Percentiles rank a stretch among this genome's conserved stretches.
Conservation (phyloP, 805 yeast species). For the Saturnispora ahearnii region DNA sequence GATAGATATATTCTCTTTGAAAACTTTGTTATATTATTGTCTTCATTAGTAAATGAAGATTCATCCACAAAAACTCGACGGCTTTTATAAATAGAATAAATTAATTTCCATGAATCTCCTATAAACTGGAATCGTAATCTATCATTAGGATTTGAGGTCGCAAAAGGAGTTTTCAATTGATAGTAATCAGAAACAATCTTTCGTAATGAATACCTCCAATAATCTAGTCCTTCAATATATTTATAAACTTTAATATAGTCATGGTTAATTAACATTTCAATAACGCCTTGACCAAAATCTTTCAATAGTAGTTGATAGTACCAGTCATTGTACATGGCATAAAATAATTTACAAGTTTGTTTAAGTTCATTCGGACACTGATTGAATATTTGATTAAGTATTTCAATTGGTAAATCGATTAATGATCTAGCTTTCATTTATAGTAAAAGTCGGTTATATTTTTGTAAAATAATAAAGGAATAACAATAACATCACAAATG, state of each 20-base stretch:
- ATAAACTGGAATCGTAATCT: conserved; percentile 27
- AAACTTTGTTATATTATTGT: neutral
- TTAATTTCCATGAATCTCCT: conserved; percentile 47
- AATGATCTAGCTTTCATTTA: conserved; percentile 8
- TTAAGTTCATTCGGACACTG: conserved; percentile 25
- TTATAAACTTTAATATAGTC: conserved; percentile 22
- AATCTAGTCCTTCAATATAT: conserved; percentile 28
- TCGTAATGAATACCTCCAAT: conserved; percentile 26
- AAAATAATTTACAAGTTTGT: conserved; percentile 30
- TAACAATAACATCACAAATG: neutral
- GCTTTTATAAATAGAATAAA: conserved; percentile 42
- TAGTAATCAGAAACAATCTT: conserved; percentile 19
- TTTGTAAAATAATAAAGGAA: neutral
- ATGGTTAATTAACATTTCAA: conserved; percentile 18
- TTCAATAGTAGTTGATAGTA: conserved; percentile 31
- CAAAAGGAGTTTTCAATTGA: conserved; percentile 9
- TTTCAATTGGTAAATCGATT: conserved; percentile 25
- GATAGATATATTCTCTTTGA: conserved; percentile 37
- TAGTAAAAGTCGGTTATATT: neutral
- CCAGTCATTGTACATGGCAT: conserved; percentile 40
- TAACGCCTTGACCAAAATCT: conserved; percentile 22
- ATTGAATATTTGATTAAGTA: conserved; percentile 19
- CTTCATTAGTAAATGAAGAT: conserved; percentile 33
- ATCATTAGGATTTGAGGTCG: conserved; percentile 13
- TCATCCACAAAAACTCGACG: conserved; percentile 44